phyloP scores from a whole-genome alignment of 2,329 filamentous ascomycete species.

The Aspergillus oerlinghausenensis region DNA sequence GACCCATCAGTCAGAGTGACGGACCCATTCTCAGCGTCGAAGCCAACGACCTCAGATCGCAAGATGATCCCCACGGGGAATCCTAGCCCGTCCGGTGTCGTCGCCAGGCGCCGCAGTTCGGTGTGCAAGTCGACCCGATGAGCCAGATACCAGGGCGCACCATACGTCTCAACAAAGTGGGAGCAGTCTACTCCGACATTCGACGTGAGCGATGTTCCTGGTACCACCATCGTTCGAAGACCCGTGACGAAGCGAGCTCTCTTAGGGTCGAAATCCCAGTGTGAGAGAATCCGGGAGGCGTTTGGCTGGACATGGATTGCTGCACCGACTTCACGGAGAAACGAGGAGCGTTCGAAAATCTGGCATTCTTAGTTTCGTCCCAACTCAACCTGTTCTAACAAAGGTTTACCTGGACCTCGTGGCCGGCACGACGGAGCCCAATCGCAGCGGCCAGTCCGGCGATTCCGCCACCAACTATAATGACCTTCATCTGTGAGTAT shows the following conservation, averaged over 20 bases:
- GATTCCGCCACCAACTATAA: background rate
- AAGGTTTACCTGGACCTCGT: background rate
- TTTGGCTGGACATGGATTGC: conserved; percentile 27
- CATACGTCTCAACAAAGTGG: background rate
- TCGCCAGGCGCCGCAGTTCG: conserved; percentile 15
- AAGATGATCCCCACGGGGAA: conserved; percentile 16
- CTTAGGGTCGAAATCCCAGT: conserved; percentile 21
- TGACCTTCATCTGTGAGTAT: background rate
- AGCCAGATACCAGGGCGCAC: conserved; percentile 3
- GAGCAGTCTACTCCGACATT: background rate
- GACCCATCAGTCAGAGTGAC: conserved; percentile 18
- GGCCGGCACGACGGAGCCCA: background rate
- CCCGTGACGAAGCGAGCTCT: background rate
- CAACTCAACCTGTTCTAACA: no score
- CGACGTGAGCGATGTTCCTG: background rate
- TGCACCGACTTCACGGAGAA: conserved; percentile 23
- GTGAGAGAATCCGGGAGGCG: conserved; percentile 18
- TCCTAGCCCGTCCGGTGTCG: background rate
- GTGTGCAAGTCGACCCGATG: conserved; percentile 17
- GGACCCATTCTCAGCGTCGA: conserved; percentile 18
- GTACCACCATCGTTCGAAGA: background rate
- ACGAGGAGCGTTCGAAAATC: conserved; percentile 5
- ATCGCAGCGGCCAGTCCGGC: background rate
- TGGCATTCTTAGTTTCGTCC: background rate
- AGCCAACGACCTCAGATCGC: conserved; percentile 14